phyloP scores from a whole-genome alignment of 805 yeast species.

The Candida sithepensis region DNA sequence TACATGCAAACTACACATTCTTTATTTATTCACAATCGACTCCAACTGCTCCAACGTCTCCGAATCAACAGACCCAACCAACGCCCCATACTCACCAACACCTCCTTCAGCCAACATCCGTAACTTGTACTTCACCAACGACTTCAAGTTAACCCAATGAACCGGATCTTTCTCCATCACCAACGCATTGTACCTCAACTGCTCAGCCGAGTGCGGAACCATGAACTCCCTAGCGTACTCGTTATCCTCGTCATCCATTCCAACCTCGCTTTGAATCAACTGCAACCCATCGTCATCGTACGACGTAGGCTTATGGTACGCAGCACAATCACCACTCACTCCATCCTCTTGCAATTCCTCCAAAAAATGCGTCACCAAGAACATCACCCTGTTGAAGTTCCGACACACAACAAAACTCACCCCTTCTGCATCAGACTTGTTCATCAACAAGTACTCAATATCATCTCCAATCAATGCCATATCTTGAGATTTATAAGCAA shows the following conservation, averaged over 20 bases:
- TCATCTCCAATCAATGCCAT: no score
- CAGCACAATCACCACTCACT: conserved; percentile 49
- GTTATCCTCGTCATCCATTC: conserved; percentile 21
- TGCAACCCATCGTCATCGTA: conserved; percentile 34
- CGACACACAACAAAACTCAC: conserved; percentile 20
- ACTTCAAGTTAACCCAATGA: conserved; percentile 47
- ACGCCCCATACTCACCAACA: conserved; percentile 33
- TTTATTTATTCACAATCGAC: conserved; percentile 15
- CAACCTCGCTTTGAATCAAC: conserved; percentile 20
- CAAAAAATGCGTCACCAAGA: conserved; percentile 38
- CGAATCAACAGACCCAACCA: conserved; percentile 31
- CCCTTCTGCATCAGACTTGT: conserved; percentile 19
- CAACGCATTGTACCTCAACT: conserved; percentile 37
- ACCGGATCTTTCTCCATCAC: conserved; percentile 45
- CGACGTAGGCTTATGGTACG: conserved; percentile 42
- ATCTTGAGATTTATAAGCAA: no score
- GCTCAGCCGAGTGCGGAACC: conserved; percentile 38
- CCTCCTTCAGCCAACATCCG: conserved; percentile 25
- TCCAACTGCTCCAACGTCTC: conserved; percentile 32
- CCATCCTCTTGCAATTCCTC: conserved; percentile 71
- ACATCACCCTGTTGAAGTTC: conserved; percentile 27
- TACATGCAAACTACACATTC: no score
- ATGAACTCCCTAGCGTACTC: conserved; percentile 26
- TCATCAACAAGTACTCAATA: conserved; percentile 24
- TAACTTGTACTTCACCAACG: conserved; percentile 35